A percentile compares a stretch with the other conserved stretches of the same genome.
Evolutionary conservation across 192 early-diverging fungal species (phyloP).

Genomic region (Geranomyces variabilis): DNA sequence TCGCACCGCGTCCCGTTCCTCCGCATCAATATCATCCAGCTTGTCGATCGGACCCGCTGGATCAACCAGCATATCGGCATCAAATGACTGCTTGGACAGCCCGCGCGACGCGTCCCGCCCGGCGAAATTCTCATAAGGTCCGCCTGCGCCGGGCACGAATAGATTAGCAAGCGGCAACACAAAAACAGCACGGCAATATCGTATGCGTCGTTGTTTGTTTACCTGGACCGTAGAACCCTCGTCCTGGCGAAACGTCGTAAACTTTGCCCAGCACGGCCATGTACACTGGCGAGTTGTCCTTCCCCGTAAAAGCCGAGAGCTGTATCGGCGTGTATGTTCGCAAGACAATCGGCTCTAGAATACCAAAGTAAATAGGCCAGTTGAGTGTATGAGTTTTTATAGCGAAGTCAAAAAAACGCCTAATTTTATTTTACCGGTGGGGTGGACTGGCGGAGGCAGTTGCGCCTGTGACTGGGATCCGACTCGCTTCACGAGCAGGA

Average conservation of each 20-base stretch:
- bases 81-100: slow-evolving; percentile 86
- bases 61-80: slow-evolving; percentile 69
- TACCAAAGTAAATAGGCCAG: background rate
- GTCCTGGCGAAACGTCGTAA: slow-evolving; percentile 84
- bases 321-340: slow-evolving; percentile 79
- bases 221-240: slow-evolving; percentile 91
- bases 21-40: slow-evolving; percentile 72
- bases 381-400: too few relatives aligned
- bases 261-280: slow-evolving; percentile 85
- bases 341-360: slow-evolving; percentile 40
- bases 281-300: slow-evolving; percentile 58
- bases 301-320: slow-evolving; percentile 73
- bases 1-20: slow-evolving; percentile 73
- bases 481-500: background rate
- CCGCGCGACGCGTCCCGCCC: slow-evolving; percentile 96
- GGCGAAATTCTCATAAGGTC: slow-evolving; percentile 95
- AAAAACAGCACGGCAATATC: background rate
- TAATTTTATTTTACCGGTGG: background rate
- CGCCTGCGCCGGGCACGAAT: slow-evolving; percentile 53
- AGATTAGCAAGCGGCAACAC: too few relatives aligned
- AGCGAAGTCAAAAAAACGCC: background rate
- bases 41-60: slow-evolving; percentile 76
- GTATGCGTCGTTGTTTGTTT: slow-evolving; percentile 9
- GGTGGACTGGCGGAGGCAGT: background rate
- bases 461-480: background rate